Evolutionary conservation across 805 yeast species (phyloP).

Genomic region (Cyberlindnera japonica): DNA sequence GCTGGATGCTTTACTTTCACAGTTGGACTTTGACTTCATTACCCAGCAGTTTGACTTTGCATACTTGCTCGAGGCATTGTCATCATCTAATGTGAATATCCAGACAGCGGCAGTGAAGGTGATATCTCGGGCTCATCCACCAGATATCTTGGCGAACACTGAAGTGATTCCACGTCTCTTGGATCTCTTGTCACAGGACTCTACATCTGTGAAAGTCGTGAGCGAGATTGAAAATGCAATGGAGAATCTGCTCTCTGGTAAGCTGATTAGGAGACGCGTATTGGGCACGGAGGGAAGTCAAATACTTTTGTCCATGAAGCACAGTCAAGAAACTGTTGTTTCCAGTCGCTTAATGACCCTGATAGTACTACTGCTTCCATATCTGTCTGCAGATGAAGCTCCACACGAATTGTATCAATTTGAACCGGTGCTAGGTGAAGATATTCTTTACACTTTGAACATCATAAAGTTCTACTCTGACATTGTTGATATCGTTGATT

Average conservation of each 20-base stretch:
- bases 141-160: conserved; percentile 24
- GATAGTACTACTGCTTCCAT: conserved; percentile 14
- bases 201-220: conserved; percentile 14
- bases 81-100: conserved; percentile 16
- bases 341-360: conserved; percentile 17
- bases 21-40: conserved; percentile 20
- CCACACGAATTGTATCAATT: conserved; percentile 15
- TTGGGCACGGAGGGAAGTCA: conserved; percentile 13
- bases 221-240: conserved; percentile 21
- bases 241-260: conserved; percentile 14
- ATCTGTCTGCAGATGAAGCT: conserved; percentile 15
- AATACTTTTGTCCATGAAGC: conserved; percentile 10
- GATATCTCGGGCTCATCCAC: conserved; percentile 21
- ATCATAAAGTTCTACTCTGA: conserved; percentile 21
- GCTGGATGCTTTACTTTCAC: conserved; percentile 13
- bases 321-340: conserved; percentile 3
- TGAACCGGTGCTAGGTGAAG: conserved; percentile 10
- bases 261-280: conserved; percentile 20
- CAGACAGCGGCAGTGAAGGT: conserved; percentile 23
- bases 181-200: conserved; percentile 4
- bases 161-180: conserved; percentile 18
- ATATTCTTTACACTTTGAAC: conserved; percentile 16
- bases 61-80: conserved; percentile 20
- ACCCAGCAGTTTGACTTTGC: conserved; percentile 14
- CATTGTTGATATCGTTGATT: conserved; percentile 14